Conservation (phyloP, 306 rosid genomes). For the Lathyrus tuberosus region DNA sequence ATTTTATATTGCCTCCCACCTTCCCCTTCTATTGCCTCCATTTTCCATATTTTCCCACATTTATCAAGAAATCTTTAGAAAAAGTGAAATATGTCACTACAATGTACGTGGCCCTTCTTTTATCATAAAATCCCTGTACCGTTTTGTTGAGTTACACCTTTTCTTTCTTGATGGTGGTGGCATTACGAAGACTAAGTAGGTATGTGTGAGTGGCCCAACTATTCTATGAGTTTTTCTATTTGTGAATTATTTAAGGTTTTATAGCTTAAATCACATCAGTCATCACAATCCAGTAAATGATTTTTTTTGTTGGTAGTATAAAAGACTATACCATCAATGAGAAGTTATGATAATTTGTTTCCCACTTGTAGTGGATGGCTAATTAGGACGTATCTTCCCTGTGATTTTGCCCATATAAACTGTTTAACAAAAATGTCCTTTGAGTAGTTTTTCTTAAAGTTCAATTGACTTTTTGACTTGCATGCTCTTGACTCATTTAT, state of each 20-base stretch:
- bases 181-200: conserved; percentile 5
- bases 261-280: conserved; percentile 12
- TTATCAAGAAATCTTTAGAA: conserved; percentile 13
- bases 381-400: conserved; percentile 17
- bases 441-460: conserved; percentile 23
- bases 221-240: conserved; percentile 17
- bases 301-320: not conserved
- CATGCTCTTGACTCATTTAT: conserved; percentile 24
- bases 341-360: conserved; percentile 4
- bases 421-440: conserved; percentile 23
- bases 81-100: not conserved
- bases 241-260: conserved; percentile 13
- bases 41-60: not conserved
- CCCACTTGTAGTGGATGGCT: conserved; percentile 1
- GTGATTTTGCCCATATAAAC: conserved; percentile 14
- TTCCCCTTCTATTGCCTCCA: conserved; percentile 14
- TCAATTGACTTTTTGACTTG: conserved; percentile 23
- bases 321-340: not conserved
- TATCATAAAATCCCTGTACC: conserved; percentile 8
- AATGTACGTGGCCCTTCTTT: conserved; percentile 9
- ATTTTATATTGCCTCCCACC: conserved; percentile 28
- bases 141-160: conserved; percentile 6
- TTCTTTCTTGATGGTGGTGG: conserved; percentile 2
- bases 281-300: conserved; percentile 3
- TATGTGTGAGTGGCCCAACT: conserved; percentile 17